Evolutionary conservation across 2,329 filamentous ascomycete species (phyloP).

Genomic region (Hirsutella minnesotensis): DNA sequence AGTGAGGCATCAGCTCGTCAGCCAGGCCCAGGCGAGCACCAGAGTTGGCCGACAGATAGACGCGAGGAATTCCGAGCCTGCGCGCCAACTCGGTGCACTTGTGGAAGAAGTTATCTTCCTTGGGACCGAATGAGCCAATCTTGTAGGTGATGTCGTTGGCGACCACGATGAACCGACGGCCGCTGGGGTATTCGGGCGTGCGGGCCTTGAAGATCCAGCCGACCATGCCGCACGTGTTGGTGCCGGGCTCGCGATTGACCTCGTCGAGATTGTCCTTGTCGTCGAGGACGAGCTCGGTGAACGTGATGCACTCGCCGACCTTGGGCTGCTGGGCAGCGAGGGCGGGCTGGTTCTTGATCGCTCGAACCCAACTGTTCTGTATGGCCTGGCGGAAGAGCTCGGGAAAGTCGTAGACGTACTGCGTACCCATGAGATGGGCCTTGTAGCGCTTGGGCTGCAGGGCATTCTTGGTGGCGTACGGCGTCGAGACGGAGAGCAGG

Average conservation of each 20-base stretch:
- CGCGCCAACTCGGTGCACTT: slow-evolving; percentile 96
- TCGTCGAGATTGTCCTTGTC: slow-evolving; percentile 86
- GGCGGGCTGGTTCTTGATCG: slow-evolving; percentile 59
- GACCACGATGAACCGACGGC: slow-evolving; percentile 87
- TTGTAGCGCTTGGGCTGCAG: slow-evolving; percentile 98
- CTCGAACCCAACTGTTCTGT: slow-evolving; percentile 83
- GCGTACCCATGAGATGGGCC: slow-evolving; percentile 97
- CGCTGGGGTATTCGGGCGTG: slow-evolving; percentile 89
- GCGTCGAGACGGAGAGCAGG: slow-evolving; percentile 76
- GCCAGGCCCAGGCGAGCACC: slow-evolving; percentile 95
- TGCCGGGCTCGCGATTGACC: slow-evolving; percentile 87
- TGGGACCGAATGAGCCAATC: slow-evolving; percentile 93
- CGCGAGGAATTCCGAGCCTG: slow-evolving; percentile 87
- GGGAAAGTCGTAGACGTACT: slow-evolving; percentile 99
- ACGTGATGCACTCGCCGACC: slow-evolving; percentile 83
- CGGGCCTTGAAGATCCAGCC: slow-evolving; percentile 92
- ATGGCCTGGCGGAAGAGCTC: slow-evolving; percentile 97
- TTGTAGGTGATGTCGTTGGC: slow-evolving; percentile 99
- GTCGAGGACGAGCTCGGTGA: slow-evolving; percentile 87
- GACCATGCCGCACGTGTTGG: slow-evolving; percentile 96
- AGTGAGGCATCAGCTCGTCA: slow-evolving; percentile 92
- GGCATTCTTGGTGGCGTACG: slow-evolving; percentile 97
- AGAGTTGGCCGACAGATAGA: slow-evolving; percentile 97
- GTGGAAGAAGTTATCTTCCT: slow-evolving; percentile 96
- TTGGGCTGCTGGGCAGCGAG: slow-evolving; percentile 73